phyloP scores from a whole-genome alignment of 495 filamentous ascomycete species.

The Amorphotheca resinae region DNA sequence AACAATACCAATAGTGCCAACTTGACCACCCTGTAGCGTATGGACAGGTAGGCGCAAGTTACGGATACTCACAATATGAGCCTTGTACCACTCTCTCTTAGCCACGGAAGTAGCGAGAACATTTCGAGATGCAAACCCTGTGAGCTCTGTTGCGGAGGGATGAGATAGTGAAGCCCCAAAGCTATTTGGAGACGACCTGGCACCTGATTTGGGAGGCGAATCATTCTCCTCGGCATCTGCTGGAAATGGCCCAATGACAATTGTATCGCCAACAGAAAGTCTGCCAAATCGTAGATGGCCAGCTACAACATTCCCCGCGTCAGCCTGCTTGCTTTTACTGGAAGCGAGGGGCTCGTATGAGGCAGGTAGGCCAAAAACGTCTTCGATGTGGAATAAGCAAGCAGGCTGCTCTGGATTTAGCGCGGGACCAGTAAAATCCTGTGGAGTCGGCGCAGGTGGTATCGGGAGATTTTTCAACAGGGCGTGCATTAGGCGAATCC shows the following conservation, averaged over 20 bases:
- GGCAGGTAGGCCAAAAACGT: slow-evolving; percentile 48
- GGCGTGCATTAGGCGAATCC: slow-evolving; percentile 70
- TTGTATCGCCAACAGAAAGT: slow-evolving; percentile 63
- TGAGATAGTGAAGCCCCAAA: slow-evolving; percentile 24
- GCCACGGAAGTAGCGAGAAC: slow-evolving; percentile 31
- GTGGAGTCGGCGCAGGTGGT: slow-evolving; percentile 38
- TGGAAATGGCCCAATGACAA: slow-evolving; percentile 70
- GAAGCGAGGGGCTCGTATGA: slow-evolving; percentile 32
- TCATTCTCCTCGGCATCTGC: slow-evolving; percentile 23
- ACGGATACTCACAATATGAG: slow-evolving; percentile 73
- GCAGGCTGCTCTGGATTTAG: slow-evolving; percentile 36
- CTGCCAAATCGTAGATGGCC: slow-evolving; percentile 71
- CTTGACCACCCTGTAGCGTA: slow-evolving; percentile 65
- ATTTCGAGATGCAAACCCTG: slow-evolving; percentile 27
- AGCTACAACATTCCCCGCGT: slow-evolving; percentile 56
- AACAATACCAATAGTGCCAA: slow-evolving; percentile 77
- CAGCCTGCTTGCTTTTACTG: slow-evolving; percentile 32
- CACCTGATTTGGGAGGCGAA: slow-evolving; percentile 3
- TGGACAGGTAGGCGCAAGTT: slow-evolving; percentile 78
- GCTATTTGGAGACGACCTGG: slow-evolving; percentile 14
- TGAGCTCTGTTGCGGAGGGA: slow-evolving; percentile 30
- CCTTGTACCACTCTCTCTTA: slow-evolving; percentile 58
- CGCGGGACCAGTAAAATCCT: slow-evolving; percentile 9
- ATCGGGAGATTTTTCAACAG: slow-evolving; percentile 68
- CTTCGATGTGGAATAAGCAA: slow-evolving; percentile 77